These are phyloP conservation scores for Chalciporus piperatus DNA, from an alignment of 768 basidiomycete species.

Conservation along the genomic window DNA sequence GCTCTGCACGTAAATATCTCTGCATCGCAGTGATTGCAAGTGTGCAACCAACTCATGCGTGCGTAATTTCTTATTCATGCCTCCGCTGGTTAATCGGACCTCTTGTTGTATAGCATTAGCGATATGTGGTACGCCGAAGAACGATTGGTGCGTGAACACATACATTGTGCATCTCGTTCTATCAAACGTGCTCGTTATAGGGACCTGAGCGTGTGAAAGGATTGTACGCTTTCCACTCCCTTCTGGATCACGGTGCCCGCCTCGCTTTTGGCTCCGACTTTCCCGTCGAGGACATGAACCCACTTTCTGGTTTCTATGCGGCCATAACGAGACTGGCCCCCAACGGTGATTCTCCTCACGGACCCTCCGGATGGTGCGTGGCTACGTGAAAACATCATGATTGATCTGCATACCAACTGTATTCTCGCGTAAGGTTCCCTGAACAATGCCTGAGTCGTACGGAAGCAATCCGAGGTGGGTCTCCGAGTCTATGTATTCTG, in stretches of 20 bases:
- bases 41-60: constrained; percentile 89
- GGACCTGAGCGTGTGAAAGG: constrained; percentile 81
- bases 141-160: constrained; percentile 54
- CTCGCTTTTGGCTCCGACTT: constrained; percentile 87
- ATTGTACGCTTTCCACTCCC: constrained; percentile 83
- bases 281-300: constrained; percentile 86
- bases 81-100: neutral
- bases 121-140: constrained; percentile 91
- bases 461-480: constrained; percentile 73
- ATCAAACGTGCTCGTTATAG: constrained; percentile 31
- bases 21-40: constrained; percentile 72
- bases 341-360: constrained; percentile 76
- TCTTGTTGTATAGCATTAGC: constrained; percentile 48
- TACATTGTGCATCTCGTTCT: neutral
- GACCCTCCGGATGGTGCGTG: constrained; percentile 75
- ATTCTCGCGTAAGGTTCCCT: constrained; percentile 60
- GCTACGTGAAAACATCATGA: neutral
- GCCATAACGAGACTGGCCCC: constrained; percentile 73
- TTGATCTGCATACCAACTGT: neutral
- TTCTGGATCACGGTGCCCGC: constrained; percentile 59
- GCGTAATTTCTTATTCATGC: constrained; percentile 29
- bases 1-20: neutral
- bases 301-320: constrained; percentile 84
- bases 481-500: neutral
- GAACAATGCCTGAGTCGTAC: constrained; percentile 70